Conservation (phyloP, 768 basidiomycete genomes). For the Udeniomyces megalosporus region DNA sequence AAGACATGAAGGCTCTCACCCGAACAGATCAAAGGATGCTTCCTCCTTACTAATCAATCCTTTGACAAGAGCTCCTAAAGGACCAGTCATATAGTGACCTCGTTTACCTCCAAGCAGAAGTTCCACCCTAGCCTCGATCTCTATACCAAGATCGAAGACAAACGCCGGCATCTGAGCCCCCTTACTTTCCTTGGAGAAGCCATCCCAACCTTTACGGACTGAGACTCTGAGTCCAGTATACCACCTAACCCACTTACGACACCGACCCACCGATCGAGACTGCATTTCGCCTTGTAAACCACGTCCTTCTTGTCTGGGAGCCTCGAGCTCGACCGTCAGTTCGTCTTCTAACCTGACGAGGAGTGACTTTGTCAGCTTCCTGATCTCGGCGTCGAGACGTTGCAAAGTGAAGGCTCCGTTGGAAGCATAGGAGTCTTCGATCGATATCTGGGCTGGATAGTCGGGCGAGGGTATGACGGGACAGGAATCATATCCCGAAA, state of each 20-base stretch:
- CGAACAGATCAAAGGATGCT: neutral
- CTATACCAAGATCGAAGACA: neutral
- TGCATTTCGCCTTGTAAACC: no score
- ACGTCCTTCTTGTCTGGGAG: neutral
- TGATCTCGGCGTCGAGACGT: conserved; percentile 5
- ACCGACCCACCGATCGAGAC: no score
- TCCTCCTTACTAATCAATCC: neutral
- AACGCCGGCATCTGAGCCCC: neutral
- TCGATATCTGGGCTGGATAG: conserved; percentile 19
- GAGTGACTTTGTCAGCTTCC: conserved; percentile 10
- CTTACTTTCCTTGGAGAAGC: neutral
- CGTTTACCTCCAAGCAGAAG: neutral
- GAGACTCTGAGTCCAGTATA: neutral
- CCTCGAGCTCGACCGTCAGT: conserved; percentile 7
- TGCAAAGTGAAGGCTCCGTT: neutral
- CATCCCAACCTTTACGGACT: neutral
- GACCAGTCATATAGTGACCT: neutral
- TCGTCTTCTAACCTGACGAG: conserved; percentile 18
- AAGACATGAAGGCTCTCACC: neutral
- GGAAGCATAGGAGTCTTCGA: conserved; percentile 18
- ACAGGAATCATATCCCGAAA: conserved; percentile 17
- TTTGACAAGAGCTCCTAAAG: neutral
- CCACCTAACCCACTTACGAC: neutral
- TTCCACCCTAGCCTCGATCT: neutral
- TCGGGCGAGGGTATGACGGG: conserved; percentile 19